Percentiles rank a stretch among this genome's conserved stretches.
phyloP scores from a whole-genome alignment of 441 rosid species.

The Gossypium lobatum region DNA sequence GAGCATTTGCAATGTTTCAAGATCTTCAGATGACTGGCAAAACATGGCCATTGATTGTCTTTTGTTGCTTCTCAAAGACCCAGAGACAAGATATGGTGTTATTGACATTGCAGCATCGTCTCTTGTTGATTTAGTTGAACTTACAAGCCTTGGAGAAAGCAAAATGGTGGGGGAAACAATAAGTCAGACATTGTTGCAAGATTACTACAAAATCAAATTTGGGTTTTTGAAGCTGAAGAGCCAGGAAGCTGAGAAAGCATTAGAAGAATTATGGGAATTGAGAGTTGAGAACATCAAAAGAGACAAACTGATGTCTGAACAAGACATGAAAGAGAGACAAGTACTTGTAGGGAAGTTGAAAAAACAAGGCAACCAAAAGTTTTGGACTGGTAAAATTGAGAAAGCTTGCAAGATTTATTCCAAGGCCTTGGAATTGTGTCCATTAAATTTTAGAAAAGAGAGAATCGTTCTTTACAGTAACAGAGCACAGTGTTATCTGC shows the following conservation, averaged over 20 bases:
- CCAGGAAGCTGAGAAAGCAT: slow-evolving; percentile 35
- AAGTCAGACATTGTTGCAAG: slow-evolving; percentile 39
- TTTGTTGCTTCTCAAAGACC: slow-evolving; percentile 60
- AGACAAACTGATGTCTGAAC: slow-evolving; percentile 42
- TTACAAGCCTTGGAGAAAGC: slow-evolving; percentile 29
- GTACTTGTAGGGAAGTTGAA: slow-evolving; percentile 36
- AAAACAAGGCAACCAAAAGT: slow-evolving; percentile 49
- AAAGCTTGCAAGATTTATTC: slow-evolving; percentile 41
- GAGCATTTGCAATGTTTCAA: slow-evolving; percentile 47
- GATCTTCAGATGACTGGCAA: slow-evolving; percentile 75
- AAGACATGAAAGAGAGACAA: slow-evolving; percentile 39
- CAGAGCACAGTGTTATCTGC: slow-evolving; percentile 61
- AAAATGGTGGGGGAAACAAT: slow-evolving; percentile 43
- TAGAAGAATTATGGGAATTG: slow-evolving; percentile 50
- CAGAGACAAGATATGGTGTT: slow-evolving; percentile 44
- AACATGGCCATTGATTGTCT: slow-evolving; percentile 63
- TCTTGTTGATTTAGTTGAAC: slow-evolving; percentile 64
- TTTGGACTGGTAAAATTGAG: slow-evolving; percentile 46
- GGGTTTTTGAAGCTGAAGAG: slow-evolving; percentile 36
- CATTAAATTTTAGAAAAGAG: slow-evolving; percentile 48
- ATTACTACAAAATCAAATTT: slow-evolving; percentile 49
- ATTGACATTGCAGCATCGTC: slow-evolving; percentile 38
- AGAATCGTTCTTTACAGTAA: slow-evolving; percentile 60
- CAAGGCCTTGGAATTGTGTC: slow-evolving; percentile 51
- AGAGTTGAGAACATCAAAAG: slow-evolving; percentile 56